Conservation (phyloP, 352 stramenopile species). For the Pythium grandisporangium region DNA sequence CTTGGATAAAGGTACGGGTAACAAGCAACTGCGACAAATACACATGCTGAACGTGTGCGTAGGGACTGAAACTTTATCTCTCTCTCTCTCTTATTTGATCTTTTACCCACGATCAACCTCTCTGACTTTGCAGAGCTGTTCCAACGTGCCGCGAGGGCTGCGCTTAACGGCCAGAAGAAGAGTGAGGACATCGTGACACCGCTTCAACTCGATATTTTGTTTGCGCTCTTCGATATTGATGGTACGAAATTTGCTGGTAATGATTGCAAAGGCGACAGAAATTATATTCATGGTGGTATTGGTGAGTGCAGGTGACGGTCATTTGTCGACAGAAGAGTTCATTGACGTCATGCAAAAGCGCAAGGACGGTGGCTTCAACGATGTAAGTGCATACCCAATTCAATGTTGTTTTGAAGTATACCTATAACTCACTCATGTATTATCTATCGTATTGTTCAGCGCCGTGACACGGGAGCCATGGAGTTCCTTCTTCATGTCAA, state of each 20-base stretch:
- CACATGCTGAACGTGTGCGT: too few relatives aligned
- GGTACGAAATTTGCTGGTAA: too few relatives aligned
- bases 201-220: conserved; percentile 81
- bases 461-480: conserved; percentile 66
- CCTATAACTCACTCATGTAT: too few relatives aligned
- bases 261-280: too few relatives aligned
- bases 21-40: too few relatives aligned
- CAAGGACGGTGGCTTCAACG: conserved; percentile 73
- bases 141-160: conserved; percentile 55
- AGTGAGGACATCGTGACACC: conserved; percentile 56
- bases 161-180: conserved; percentile 43
- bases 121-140: conserved; percentile 60
- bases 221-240: conserved; percentile 73
- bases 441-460: conserved; percentile 27
- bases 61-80: too few relatives aligned
- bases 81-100: too few relatives aligned
- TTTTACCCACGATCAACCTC: background rate
- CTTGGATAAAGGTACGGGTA: conserved; percentile 78
- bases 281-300: too few relatives aligned
- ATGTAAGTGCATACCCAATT: conserved; percentile 23
- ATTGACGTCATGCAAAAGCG: conserved; percentile 83
- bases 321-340: conserved; percentile 75
- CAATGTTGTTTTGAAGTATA: conserved; percentile 1
- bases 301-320: conserved; percentile 58
- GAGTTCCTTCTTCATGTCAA: conserved; percentile 59